Percentiles rank a stretch among this genome's conserved stretches.
These are phyloP conservation scores for Eleusine indica DNA, from an alignment of 176 grass and related monocot genomes.

Conservation along the genomic window DNA sequence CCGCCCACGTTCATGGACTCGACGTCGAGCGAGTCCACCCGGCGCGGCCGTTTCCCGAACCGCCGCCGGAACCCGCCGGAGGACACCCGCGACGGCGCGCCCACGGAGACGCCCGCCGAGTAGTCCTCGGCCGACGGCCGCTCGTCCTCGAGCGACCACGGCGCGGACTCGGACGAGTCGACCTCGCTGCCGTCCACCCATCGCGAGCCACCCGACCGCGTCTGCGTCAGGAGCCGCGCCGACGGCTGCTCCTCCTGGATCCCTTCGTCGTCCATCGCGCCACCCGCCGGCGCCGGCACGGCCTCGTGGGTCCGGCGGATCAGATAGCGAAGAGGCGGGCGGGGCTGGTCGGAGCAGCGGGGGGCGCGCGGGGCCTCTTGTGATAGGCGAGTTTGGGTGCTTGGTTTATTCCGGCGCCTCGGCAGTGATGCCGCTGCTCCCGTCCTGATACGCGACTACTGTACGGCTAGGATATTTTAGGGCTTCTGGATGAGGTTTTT, in stretches of 20 bases:
- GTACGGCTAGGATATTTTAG: slow-evolving; percentile 14
- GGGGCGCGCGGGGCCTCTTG: neutral
- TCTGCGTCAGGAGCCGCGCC: slow-evolving; percentile 25
- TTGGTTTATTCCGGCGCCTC: neutral
- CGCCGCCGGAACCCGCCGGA: slow-evolving; percentile 57
- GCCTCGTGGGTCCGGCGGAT: slow-evolving; percentile 1
- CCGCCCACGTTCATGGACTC: slow-evolving; percentile 82
- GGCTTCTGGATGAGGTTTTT: neutral
- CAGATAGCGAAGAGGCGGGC: neutral
- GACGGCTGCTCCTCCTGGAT: slow-evolving; percentile 70
- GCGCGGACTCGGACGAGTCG: slow-evolving; percentile 76
- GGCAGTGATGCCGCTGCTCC: neutral
- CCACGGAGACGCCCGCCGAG: neutral
- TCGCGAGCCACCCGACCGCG: slow-evolving; percentile 50
- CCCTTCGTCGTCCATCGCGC: slow-evolving; percentile 59
- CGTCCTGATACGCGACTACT: neutral
- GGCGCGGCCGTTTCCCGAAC: slow-evolving; percentile 58
- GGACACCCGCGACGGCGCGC: neutral
- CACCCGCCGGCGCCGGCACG: neutral
- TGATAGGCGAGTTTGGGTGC: neutral
- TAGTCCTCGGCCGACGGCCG: neutral
- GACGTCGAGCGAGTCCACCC: slow-evolving; percentile 90
- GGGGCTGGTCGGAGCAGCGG: neutral
- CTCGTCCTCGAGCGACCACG: slow-evolving; percentile 53
- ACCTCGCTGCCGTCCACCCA: slow-evolving; percentile 99